Evolutionary conservation across 1,139 yeast genomes (phyloP).

Genomic region (Debaryomyces nepalensis): DNA sequence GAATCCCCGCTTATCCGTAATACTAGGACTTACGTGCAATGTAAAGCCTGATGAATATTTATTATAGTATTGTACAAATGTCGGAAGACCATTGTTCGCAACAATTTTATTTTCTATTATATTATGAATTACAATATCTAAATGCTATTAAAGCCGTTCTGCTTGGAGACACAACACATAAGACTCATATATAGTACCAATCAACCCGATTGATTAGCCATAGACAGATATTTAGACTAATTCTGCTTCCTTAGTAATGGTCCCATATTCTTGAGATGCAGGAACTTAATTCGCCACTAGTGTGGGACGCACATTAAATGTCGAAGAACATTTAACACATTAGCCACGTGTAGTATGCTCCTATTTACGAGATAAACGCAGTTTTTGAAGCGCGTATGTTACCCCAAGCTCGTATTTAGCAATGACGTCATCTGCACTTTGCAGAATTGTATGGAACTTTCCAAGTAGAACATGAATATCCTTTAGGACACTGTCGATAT

Average conservation of each 20-base stretch:
- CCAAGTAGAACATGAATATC: conserved; percentile 28
- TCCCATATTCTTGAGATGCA: too few relatives aligned
- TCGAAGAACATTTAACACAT: background rate
- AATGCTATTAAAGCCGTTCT: too few relatives aligned
- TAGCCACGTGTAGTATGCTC: background rate
- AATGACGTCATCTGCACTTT: conserved; percentile 34
- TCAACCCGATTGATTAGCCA: too few relatives aligned
- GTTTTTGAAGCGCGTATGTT: conserved; percentile 19
- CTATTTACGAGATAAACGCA: background rate
- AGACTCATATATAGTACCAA: too few relatives aligned
- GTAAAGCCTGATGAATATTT: background rate
- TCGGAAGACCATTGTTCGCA: conserved; percentile 2
- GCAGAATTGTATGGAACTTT: conserved; percentile 36
- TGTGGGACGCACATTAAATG: too few relatives aligned
- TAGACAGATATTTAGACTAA: too few relatives aligned
- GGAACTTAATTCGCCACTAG: too few relatives aligned
- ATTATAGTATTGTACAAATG: background rate
- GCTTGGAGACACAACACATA: too few relatives aligned
- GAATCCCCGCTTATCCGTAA: conserved; percentile 3
- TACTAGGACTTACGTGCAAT: background rate
- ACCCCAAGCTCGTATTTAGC: conserved; percentile 36
- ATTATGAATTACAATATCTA: background rate
- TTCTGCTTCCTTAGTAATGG: too few relatives aligned
- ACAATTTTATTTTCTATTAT: background rate
- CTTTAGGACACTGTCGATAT: conserved; percentile 6